Conservation (phyloP, 371 early-diverging fungal genomes). For the Blakeslea trispora region DNA sequence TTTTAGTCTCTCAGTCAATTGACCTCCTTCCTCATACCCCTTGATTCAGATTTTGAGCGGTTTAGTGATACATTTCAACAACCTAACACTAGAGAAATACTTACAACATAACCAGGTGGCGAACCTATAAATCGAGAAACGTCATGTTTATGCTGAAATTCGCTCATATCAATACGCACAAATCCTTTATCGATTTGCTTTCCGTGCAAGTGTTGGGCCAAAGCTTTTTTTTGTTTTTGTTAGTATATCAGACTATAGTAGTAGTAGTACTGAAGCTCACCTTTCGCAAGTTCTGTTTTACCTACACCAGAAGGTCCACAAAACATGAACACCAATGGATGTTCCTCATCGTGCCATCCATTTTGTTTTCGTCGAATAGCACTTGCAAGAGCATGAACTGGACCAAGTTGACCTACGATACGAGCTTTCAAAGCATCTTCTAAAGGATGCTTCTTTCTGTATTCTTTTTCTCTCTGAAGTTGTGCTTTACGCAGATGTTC, state of each 20-base stretch:
- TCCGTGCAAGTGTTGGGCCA: constrained; percentile 55
- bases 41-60: no score
- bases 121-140: constrained; percentile 71
- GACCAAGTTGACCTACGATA: constrained; percentile 70
- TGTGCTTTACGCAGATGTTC: constrained; percentile 41
- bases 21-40: constrained; percentile 72
- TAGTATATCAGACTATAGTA: constrained; percentile 31
- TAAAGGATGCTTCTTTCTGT: constrained; percentile 55
- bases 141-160: constrained; percentile 66
- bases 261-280: constrained; percentile 28
- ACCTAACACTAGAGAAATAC: no score
- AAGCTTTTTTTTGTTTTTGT: constrained; percentile 18
- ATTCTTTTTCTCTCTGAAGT: constrained; percentile 51
- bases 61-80: no score
- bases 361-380: constrained; percentile 67
- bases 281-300: constrained; percentile 75
- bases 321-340: constrained; percentile 74
- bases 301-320: constrained; percentile 77
- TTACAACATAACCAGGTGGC: constrained; percentile 69
- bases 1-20: constrained; percentile 69
- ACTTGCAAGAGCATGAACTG: constrained; percentile 61
- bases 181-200: constrained; percentile 56
- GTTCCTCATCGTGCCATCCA: constrained; percentile 66
- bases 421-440: constrained; percentile 50
- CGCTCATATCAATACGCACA: constrained; percentile 73